A percentile compares a stretch with the other conserved stretches of the same genome.
These are phyloP conservation scores for Cyclanthera cordifolia DNA, from an alignment of 306 rosid species.

Conservation along the genomic window DNA sequence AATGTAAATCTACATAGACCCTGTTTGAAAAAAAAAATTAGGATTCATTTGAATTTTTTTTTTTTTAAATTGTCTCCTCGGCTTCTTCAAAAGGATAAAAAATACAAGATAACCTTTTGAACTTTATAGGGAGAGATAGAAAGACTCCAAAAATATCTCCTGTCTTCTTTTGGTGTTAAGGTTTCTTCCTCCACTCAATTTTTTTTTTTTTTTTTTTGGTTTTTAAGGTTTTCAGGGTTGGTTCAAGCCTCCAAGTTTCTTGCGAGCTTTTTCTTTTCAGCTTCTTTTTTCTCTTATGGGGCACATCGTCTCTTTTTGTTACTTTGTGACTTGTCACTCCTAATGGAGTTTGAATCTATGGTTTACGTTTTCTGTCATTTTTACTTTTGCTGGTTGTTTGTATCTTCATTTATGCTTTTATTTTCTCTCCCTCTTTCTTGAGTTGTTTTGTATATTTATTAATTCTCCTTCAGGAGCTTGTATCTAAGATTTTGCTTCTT, in stretches of 20 bases:
- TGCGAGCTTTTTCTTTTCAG: too few species aligned
- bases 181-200: not conserved
- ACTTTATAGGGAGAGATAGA: not conserved
- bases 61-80: not conserved
- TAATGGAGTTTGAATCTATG: not conserved
- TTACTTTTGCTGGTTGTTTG: too few species aligned
- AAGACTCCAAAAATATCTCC: too few species aligned
- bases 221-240: not conserved
- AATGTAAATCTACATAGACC: not conserved
- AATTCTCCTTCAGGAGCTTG: too few species aligned
- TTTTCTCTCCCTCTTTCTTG: too few species aligned
- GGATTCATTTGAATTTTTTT: not conserved
- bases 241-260: not conserved
- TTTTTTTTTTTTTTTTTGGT: too few species aligned
- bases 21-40: not conserved
- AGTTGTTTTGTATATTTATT: too few species aligned
- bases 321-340: not conserved
- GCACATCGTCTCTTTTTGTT: not conserved
- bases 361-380: too few species aligned
- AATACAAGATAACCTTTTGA: not conserved
- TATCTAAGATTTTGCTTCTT: too few species aligned
- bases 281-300: not conserved
- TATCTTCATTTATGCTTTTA: too few species aligned
- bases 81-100: not conserved
- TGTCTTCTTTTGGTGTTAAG: too few species aligned